Base-by-base conservation (phyloP, 2,329 filamentous ascomycete species). In the Xylariaceae sp. region DNA sequence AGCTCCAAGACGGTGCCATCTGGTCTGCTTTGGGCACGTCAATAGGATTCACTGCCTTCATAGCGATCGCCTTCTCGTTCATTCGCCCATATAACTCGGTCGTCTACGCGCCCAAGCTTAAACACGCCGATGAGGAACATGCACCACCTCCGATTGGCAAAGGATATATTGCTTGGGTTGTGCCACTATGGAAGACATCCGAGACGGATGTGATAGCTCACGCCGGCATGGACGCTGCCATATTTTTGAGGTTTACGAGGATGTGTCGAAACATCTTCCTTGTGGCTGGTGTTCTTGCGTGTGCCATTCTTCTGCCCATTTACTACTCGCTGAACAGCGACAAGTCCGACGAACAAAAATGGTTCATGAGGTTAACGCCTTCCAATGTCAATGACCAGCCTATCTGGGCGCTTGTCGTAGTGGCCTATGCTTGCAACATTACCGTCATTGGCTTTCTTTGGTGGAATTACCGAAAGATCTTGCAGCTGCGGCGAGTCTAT, bases 221-320 rank as follows among this genome's bases (percentile, higher is more conserved):
- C 66, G 87, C 96, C 40, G 95, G 95, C 48, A 80, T 99, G 77
- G 95, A 99, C 74, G 95, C 93, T 7, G 89, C 90, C 7, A 77
- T 99, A 46, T 98, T 99, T 72, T 79, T 99, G 63, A 88, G 93
- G 50, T 93, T 97, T 68, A 85, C 88, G 48, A 83, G 87, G 64
- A 98, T 99, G 95, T 90, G 90, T 70, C 87, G 95, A 57, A 95
- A 96, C 71, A 90, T 98, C 61, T 96, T 98, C 70, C 70, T 89
- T 23, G 75, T 84, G 7, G 76, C 97, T 52, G 83, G 87, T 23
- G 61, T 96, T 6, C 73, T 96, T 29, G 91, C 90, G 18, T 88
- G 90, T 63, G 80, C 79, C 50, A 84, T 98, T 57, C 80, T 97
- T 61, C 86, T 97, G 40, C 95, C 95, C 0, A 77, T 96, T 67